Conservation (phyloP, 1,139 yeast species). For the Pichia sp. region DNA sequence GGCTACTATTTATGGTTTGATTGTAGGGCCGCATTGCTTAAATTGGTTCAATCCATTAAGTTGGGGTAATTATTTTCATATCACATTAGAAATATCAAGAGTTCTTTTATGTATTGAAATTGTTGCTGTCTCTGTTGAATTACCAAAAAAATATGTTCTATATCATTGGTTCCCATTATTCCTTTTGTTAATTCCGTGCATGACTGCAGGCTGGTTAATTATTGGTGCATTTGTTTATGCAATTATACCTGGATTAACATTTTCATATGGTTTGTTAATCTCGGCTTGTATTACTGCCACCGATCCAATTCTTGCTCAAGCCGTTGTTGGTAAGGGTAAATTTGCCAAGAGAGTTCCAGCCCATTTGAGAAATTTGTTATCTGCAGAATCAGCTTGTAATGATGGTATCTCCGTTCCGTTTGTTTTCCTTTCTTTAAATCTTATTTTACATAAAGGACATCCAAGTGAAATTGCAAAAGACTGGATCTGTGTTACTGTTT, state of each 20-base stretch:
- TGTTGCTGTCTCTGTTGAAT: conserved; percentile 94
- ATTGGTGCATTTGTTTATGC: conserved; percentile 83
- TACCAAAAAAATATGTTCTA: conserved; percentile 88
- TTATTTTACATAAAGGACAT: conserved; percentile 61
- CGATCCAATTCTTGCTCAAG: conserved; percentile 96
- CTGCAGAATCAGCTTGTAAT: conserved; percentile 95
- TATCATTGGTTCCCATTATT: conserved; percentile 84
- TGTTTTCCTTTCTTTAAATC: conserved; percentile 64
- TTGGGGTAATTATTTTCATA: conserved; percentile 87
- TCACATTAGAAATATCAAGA: conserved; percentile 84
- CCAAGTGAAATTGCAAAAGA: conserved; percentile 68
- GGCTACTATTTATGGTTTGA: conserved; percentile 84
- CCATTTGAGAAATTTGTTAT: conserved; percentile 78
- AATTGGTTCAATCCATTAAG: conserved; percentile 80
- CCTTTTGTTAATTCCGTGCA: conserved; percentile 76
- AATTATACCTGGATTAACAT: conserved; percentile 74
- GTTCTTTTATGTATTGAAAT: conserved; percentile 87
- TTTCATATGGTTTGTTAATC: conserved; percentile 69
- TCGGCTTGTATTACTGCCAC: conserved; percentile 97
- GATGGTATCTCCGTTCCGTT: conserved; percentile 99
- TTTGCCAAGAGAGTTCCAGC: conserved; percentile 98
- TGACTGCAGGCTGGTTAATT: conserved; percentile 90
- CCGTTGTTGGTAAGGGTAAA: conserved; percentile 96
- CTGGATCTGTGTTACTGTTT: conserved; percentile 73
- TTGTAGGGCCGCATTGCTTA: conserved; percentile 89